Evolutionary conservation across 768 basidiomycete species (phyloP).

Genomic region (Polyporus arcularius): DNA sequence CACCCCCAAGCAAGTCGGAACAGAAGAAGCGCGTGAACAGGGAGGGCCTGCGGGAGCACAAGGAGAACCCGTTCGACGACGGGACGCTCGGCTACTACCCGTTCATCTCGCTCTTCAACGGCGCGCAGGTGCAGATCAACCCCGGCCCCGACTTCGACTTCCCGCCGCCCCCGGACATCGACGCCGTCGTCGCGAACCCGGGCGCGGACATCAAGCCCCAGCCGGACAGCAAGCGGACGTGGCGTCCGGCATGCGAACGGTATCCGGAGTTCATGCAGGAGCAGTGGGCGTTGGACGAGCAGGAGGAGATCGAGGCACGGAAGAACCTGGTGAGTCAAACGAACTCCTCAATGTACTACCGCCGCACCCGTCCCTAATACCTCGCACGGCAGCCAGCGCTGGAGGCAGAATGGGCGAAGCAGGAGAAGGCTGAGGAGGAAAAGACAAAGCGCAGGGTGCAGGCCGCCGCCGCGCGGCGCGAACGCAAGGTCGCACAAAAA

Average conservation of each 20-base stretch:
- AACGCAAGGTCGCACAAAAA: slow-evolving; percentile 40
- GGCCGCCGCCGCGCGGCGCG: slow-evolving; percentile 28
- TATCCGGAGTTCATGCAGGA: slow-evolving; percentile 85
- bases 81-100: slow-evolving; percentile 96
- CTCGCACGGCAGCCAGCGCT: background rate
- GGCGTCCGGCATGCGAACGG: slow-evolving; percentile 83
- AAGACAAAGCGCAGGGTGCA: slow-evolving; percentile 26
- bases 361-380: background rate
- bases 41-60: slow-evolving; percentile 67
- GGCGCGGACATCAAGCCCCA: slow-evolving; percentile 34
- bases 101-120: slow-evolving; percentile 90
- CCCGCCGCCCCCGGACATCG: slow-evolving; percentile 79
- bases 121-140: slow-evolving; percentile 81
- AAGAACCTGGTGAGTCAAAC: slow-evolving; percentile 26
- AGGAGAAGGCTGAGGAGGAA: slow-evolving; percentile 23
- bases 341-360: background rate
- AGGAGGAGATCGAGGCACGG: slow-evolving; percentile 69
- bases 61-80: slow-evolving; percentile 89
- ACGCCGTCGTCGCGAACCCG: slow-evolving; percentile 49
- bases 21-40: slow-evolving; percentile 64
- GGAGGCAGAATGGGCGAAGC: background rate
- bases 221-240: slow-evolving; percentile 42
- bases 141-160: slow-evolving; percentile 86
- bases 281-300: slow-evolving; percentile 74
- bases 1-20: slow-evolving; percentile 62